Evolutionary conservation across 306 rosid species (phyloP).

Genomic region (Datisca glomerata): DNA sequence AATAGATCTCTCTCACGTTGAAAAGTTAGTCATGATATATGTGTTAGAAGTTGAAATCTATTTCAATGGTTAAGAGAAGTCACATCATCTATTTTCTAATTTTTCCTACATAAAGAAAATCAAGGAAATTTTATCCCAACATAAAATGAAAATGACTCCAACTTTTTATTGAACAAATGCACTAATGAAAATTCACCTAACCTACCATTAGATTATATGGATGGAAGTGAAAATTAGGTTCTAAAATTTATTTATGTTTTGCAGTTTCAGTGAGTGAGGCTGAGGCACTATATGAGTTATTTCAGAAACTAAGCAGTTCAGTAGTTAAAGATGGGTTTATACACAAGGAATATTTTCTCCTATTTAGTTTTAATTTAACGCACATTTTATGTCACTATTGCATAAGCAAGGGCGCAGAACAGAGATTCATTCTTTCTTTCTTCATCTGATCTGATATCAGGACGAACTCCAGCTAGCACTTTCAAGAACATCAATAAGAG

Average conservation of each 20-base stretch:
- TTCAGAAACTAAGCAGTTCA: conserved; percentile 9
- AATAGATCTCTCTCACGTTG: no score
- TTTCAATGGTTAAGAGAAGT: no score
- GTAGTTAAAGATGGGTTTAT: conserved; percentile 7
- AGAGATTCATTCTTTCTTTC: background rate
- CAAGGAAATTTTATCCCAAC: no score
- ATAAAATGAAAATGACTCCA: no score
- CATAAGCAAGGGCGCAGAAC: no score
- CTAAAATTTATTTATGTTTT: background rate
- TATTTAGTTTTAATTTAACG: background rate
- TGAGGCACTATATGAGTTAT: conserved; percentile 1
- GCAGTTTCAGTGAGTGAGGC: conserved; percentile 9
- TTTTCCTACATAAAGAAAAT: no score
- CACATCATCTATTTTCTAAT: no score
- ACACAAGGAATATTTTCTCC: conserved; percentile 6
- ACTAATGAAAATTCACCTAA: no score
- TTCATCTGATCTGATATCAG: background rate
- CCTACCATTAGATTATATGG: no score
- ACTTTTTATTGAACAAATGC: no score
- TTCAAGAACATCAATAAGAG: conserved; percentile 1
- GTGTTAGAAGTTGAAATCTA: no score
- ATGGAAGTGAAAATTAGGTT: background rate
- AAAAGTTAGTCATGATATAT: no score
- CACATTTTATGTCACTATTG: background rate
- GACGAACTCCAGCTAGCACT: conserved; percentile 14